These are phyloP conservation scores for Trametes villosa DNA, from an alignment of 768 basidiomycete species.

Conservation along the genomic window DNA sequence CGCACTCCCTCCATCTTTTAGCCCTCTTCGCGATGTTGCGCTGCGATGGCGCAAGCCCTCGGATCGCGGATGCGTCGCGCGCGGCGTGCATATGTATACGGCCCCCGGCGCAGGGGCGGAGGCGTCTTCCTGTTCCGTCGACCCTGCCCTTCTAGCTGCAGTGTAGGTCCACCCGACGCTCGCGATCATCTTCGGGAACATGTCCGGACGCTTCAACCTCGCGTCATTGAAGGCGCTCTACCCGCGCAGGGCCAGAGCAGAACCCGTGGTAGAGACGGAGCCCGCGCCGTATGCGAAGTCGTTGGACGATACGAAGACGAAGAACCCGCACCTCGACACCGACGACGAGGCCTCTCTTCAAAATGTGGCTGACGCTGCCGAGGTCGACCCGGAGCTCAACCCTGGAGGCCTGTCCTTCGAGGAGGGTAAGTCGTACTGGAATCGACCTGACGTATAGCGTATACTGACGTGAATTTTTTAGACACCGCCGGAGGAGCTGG, in stretches of 20 bases:
- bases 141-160: neutral
- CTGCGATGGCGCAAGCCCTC: constrained; percentile 10
- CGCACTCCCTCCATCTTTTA: neutral
- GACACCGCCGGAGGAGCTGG: constrained; percentile 59
- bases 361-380: constrained; percentile 1
- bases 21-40: constrained; percentile 5
- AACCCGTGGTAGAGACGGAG: too few species aligned
- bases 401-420: constrained; percentile 51
- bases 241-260: neutral
- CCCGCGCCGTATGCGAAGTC: too few species aligned
- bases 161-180: neutral
- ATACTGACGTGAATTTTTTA: constrained; percentile 19
- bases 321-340: neutral
- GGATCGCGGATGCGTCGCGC: neutral
- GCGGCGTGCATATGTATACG: neutral
- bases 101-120: neutral
- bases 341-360: neutral
- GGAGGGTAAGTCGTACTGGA: constrained; percentile 38
- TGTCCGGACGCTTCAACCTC: neutral
- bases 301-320: neutral
- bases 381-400: constrained; percentile 31
- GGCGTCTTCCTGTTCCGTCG: neutral
- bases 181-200: neutral
- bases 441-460: neutral
- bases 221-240: neutral